These are phyloP conservation scores for Graphiopsis chlorocephala DNA, from an alignment of 2,329 filamentous ascomycete species.

Conservation along the genomic window DNA sequence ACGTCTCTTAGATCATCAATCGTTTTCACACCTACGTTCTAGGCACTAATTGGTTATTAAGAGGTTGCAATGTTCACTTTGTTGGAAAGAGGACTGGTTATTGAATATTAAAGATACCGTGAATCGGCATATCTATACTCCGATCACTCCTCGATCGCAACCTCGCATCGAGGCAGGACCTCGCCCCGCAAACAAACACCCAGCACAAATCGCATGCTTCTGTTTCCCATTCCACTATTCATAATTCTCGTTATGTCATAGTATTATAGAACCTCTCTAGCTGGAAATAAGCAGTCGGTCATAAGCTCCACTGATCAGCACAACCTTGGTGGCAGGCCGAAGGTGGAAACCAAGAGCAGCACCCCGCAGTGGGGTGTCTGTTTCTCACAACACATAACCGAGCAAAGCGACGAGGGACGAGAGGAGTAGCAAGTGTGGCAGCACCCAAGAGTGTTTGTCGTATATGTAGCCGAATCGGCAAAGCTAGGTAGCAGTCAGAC, in stretches of 20 bases:
- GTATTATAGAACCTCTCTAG: not conserved
- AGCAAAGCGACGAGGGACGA: slow-evolving; percentile 1
- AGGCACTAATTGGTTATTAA: not conserved
- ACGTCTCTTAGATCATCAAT: not conserved
- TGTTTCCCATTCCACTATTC: not conserved
- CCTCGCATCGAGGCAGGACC: not conserved
- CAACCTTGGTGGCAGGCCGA: not conserved
- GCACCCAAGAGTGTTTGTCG: not conserved
- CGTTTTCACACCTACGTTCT: not conserved
- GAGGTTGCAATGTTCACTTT: not conserved
- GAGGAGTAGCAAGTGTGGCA: not conserved
- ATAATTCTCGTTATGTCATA: not conserved
- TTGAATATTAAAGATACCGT: not conserved
- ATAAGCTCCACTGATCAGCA: not conserved
- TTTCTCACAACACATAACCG: not conserved
- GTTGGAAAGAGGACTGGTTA: not conserved
- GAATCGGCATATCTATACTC: not conserved
- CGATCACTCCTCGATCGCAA: not conserved
- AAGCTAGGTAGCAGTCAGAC: not conserved
- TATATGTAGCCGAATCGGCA: not conserved
- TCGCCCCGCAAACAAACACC: not conserved
- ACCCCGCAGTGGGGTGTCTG: not conserved
- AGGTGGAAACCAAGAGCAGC: not conserved
- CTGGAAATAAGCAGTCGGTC: not conserved
- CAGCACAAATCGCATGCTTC: not conserved